Conservation (phyloP, 2,329 filamentous ascomycete genomes). For the Aspergillus sp. region DNA sequence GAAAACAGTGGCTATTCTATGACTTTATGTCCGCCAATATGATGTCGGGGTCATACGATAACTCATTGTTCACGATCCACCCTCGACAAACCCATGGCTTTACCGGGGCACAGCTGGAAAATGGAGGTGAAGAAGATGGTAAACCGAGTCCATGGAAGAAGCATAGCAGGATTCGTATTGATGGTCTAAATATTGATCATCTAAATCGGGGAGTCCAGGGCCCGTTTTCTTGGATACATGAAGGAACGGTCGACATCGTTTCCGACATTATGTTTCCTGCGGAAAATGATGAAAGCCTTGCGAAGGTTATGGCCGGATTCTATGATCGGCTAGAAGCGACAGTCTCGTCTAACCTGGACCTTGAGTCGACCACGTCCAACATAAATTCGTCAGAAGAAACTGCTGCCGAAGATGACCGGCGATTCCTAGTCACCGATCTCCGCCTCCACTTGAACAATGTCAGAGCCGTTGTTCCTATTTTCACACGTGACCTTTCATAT, state of each 20-base stretch:
- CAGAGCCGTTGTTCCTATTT: constrained; percentile 86
- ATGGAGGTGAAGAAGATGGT: constrained; percentile 60
- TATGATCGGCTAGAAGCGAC: constrained; percentile 95
- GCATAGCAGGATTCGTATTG: constrained; percentile 86
- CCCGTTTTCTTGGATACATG: constrained; percentile 96
- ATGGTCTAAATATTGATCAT: constrained; percentile 92
- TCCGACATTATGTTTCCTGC: constrained; percentile 92
- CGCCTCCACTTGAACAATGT: constrained; percentile 95
- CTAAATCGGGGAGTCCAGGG: constrained; percentile 90
- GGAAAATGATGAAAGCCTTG: constrained; percentile 83
- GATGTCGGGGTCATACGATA: constrained; percentile 93
- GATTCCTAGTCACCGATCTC: constrained; percentile 90
- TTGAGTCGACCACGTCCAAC: constrained; percentile 20
- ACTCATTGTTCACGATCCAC: constrained; percentile 95
- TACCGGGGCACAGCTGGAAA: constrained; percentile 62
- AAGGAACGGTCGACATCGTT: constrained; percentile 95
- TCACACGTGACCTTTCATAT: constrained; percentile 88
- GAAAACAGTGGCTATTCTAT: constrained; percentile 97
- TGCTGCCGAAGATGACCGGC: constrained; percentile 55
- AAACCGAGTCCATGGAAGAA: constrained; percentile 86
- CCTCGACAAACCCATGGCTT: constrained; percentile 85
- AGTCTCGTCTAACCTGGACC: constrained; percentile 73
- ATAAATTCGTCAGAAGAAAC: constrained; percentile 27
- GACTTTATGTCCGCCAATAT: constrained; percentile 94
- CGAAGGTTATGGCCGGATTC: constrained; percentile 94